Evolutionary conservation across 257 asterid genomes (phyloP).

Genomic region (Rauvolfia tetraphylla): DNA sequence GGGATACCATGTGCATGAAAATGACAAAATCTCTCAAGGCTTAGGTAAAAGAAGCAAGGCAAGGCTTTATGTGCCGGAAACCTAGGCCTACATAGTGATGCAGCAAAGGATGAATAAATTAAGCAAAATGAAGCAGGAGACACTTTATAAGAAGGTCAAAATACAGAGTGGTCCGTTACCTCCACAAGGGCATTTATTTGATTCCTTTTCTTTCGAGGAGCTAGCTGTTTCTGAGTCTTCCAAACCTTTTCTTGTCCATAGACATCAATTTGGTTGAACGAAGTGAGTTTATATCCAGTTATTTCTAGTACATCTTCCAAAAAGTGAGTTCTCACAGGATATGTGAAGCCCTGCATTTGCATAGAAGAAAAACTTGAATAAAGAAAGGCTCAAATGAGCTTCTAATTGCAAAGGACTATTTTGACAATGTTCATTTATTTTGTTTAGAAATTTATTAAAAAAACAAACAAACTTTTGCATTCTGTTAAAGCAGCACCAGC

Average conservation of each 20-base stretch:
- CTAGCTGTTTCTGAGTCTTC: conserved; percentile 90
- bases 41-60: neutral
- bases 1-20: neutral
- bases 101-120: conserved; percentile 9
- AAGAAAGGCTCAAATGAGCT: no score
- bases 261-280: conserved; percentile 92
- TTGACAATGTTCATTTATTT: neutral
- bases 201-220: conserved; percentile 83
- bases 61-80: neutral
- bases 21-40: neutral
- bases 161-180: conserved; percentile 39
- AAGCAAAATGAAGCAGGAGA: conserved; percentile 5
- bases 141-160: neutral
- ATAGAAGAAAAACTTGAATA: conserved; percentile 2
- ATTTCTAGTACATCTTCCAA: conserved; percentile 88
- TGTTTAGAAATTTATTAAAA: neutral
- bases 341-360: conserved; percentile 80
- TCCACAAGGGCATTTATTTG: conserved; percentile 88
- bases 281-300: conserved; percentile 88
- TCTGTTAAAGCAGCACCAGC: neutral
- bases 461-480: neutral
- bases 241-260: conserved; percentile 97
- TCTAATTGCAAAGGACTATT: neutral
- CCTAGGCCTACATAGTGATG: neutral
- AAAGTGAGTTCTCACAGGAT: conserved; percentile 86